Percentiles rank a stretch among this genome's conserved stretches.
Conservation (phyloP, 805 yeast species). For the Metschnikowia shivogae region DNA sequence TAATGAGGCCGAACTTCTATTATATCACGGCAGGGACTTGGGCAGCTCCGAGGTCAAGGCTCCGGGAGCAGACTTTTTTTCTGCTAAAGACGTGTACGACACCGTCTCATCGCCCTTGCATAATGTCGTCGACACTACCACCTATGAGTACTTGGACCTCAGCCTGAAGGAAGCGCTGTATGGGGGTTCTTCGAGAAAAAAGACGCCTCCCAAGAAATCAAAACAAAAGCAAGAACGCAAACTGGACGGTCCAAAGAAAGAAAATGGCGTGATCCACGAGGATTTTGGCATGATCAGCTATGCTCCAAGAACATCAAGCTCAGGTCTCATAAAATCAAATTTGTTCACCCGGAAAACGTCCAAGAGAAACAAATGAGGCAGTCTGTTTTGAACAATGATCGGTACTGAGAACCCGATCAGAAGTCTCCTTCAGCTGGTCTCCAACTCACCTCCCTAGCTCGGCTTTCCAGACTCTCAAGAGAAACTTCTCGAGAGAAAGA, state of each 20-base stretch:
- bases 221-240: background rate
- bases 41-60: slow-evolving; percentile 23
- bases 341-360: slow-evolving; percentile 4
- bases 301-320: slow-evolving; percentile 12
- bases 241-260: background rate
- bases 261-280: slow-evolving; percentile 13
- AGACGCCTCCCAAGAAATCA: background rate
- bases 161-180: background rate
- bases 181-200: background rate
- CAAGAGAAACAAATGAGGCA: background rate
- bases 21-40: slow-evolving; percentile 35
- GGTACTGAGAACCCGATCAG: too few relatives aligned
- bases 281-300: slow-evolving; percentile 16
- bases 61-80: slow-evolving; percentile 26
- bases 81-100: slow-evolving; percentile 11
- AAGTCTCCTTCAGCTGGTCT: too few relatives aligned
- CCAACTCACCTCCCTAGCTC: too few relatives aligned
- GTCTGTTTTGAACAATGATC: too few relatives aligned
- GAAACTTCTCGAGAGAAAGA: too few relatives aligned
- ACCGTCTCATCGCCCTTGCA: slow-evolving; percentile 10
- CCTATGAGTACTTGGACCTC: slow-evolving; percentile 11
- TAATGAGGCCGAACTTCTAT: slow-evolving; percentile 46
- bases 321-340: slow-evolving; percentile 10
- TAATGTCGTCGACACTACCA: slow-evolving; percentile 14
- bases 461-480: too few relatives aligned